Percentiles rank a stretch among this genome's conserved stretches.
Evolutionary conservation across 768 basidiomycete genomes (phyloP).

Genomic region (Astraeus odoratus): DNA sequence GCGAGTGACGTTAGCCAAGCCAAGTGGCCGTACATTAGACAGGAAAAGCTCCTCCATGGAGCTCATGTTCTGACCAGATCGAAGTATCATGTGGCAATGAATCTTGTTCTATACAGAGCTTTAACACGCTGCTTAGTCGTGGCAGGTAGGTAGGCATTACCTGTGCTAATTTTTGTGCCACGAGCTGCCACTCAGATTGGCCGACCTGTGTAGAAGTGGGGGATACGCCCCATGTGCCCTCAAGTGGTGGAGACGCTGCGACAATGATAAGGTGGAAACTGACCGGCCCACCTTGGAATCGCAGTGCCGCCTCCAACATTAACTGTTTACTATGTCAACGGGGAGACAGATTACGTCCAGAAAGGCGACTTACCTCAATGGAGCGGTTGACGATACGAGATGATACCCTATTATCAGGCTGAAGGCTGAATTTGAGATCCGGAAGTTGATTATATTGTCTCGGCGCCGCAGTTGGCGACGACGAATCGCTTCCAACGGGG

Average conservation of each 20-base stretch:
- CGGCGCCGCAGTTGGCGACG: conserved; percentile 20
- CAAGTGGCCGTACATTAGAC: conserved; percentile 31
- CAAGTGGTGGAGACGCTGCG: conserved; percentile 41
- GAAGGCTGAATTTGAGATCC: conserved; percentile 37
- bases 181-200: conserved; percentile 34
- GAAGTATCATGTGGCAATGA: conserved; percentile 52
- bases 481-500: conserved; percentile 28
- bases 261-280: conserved; percentile 49
- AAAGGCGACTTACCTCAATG: conserved; percentile 35
- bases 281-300: conserved; percentile 26
- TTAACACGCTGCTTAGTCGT: conserved; percentile 11
- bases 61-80: conserved; percentile 38
- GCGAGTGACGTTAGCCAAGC: neutral
- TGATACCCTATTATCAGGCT: conserved; percentile 39
- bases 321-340: conserved; percentile 10
- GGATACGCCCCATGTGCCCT: conserved; percentile 21
- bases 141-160: conserved; percentile 25
- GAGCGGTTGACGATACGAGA: conserved; percentile 35
- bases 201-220: conserved; percentile 21
- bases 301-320: conserved; percentile 23
- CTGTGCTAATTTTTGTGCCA: conserved; percentile 40
- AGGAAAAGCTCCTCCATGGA: conserved; percentile 42
- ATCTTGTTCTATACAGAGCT: conserved; percentile 39
- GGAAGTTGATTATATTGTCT: conserved; percentile 36
- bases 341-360: neutral